Percentiles rank a stretch among this genome's conserved stretches.
These are phyloP conservation scores for Paraconiothyrium brasiliense DNA, from an alignment of 2,329 filamentous ascomycete species.

Conservation along the genomic window DNA sequence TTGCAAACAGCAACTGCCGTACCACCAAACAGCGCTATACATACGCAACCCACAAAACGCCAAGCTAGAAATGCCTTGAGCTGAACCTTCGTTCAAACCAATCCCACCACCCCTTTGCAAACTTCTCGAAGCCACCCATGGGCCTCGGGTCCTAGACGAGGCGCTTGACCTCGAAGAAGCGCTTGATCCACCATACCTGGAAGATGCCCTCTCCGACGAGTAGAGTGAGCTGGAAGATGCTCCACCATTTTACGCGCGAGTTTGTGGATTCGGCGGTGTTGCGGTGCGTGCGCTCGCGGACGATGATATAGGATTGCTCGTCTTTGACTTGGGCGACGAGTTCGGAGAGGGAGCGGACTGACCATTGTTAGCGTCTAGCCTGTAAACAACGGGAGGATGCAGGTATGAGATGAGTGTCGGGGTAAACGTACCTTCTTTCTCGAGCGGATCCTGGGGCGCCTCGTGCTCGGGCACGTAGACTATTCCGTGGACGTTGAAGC, in stretches of 20 bases:
- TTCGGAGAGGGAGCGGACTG: constrained; percentile 85
- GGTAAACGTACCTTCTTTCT: constrained; percentile 77
- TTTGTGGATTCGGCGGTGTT: constrained; percentile 99
- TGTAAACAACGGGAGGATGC: neutral
- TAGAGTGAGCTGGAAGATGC: constrained; percentile 91
- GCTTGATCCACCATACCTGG: constrained; percentile 99
- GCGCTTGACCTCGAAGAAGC: constrained; percentile 82
- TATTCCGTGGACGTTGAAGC: constrained; percentile 98
- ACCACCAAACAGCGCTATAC: neutral
- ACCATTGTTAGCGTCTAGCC: constrained; percentile 25
- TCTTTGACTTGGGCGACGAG: constrained; percentile 93
- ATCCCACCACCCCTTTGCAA: neutral
- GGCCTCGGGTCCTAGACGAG: constrained; percentile 32
- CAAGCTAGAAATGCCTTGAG: constrained; percentile 12
- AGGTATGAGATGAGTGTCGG: neutral
- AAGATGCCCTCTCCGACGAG: constrained; percentile 93
- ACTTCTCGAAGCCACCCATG: neutral
- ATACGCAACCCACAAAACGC: neutral
- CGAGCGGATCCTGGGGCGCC: constrained; percentile 83
- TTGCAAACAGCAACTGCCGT: neutral
- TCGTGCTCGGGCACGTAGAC: constrained; percentile 95
- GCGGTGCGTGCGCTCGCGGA: constrained; percentile 93
- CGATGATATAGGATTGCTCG: constrained; percentile 95
- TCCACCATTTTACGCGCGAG: constrained; percentile 98
- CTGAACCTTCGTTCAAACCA: neutral